phyloP scores from a whole-genome alignment of 768 basidiomycete genomes.

The Dictyophora rubrovolvata region DNA sequence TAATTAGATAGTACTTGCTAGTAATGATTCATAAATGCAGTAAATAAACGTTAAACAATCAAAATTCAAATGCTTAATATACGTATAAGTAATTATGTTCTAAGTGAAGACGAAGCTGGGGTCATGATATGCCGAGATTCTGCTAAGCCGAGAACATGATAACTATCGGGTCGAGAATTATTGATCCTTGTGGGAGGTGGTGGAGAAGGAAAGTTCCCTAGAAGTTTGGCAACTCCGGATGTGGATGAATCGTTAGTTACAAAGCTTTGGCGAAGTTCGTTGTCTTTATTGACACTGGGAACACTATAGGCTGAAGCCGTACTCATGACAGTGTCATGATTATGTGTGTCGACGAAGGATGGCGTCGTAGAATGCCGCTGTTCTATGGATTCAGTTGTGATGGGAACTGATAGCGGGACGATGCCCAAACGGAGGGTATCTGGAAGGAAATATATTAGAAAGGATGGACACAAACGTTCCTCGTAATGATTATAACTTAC shows the following conservation, averaged over 20 bases:
- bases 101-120: neutral
- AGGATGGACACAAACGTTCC: neutral
- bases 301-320: neutral
- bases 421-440: slow-evolving; percentile 3
- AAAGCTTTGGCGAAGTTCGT: slow-evolving; percentile 1
- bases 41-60: neutral
- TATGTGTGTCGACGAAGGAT: neutral
- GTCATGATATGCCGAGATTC: neutral
- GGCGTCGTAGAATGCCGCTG: slow-evolving; percentile 1
- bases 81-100: neutral
- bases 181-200: neutral
- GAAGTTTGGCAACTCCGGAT: neutral
- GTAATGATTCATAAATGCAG: too few relatives aligned
- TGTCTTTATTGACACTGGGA: neutral
- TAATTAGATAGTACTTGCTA: too few relatives aligned
- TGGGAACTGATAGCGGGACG: neutral
- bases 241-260: neutral
- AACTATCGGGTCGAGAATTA: neutral
- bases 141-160: neutral
- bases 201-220: slow-evolving; percentile 5
- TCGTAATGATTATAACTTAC: neutral
- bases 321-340: slow-evolving; percentile 4
- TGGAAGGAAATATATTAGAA: neutral
- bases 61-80: neutral
- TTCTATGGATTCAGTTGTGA: neutral